A percentile compares a stretch with the other conserved stretches of the same genome.
Evolutionary conservation across 1,139 yeast species (phyloP).

Genomic region (Geotrichum candidum): DNA sequence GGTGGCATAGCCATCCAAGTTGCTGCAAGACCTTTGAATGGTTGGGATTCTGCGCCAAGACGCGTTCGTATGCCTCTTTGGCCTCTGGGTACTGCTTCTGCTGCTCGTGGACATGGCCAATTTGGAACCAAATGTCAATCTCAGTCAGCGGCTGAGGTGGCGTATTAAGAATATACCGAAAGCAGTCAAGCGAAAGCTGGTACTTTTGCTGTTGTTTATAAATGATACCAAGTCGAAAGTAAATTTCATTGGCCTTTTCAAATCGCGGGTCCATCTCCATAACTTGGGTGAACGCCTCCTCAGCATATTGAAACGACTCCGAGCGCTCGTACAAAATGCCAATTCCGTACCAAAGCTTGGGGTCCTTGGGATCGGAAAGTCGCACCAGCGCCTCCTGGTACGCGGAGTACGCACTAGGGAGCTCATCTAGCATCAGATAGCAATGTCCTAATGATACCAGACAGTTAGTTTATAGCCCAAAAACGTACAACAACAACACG

Average conservation of each 20-base stretch:
- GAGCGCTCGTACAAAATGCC: constrained; percentile 93
- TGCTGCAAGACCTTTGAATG: constrained; percentile 96
- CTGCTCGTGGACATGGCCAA: constrained; percentile 91
- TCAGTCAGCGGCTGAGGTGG: constrained; percentile 96
- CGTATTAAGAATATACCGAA: constrained; percentile 78
- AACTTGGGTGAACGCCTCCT: constrained; percentile 94
- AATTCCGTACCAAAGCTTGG: constrained; percentile 97
- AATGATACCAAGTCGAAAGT: constrained; percentile 92
- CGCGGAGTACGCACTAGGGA: constrained; percentile 91
- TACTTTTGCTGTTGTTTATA: constrained; percentile 91
- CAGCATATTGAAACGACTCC: constrained; percentile 94
- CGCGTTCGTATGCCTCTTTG: constrained; percentile 91
- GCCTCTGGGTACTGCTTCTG: constrained; percentile 90
- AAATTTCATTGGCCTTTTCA: constrained; percentile 93
- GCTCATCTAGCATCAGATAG: constrained; percentile 90
- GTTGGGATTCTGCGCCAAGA: constrained; percentile 79
- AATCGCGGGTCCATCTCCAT: constrained; percentile 92
- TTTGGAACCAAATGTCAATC: constrained; percentile 97
- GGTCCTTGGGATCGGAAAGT: constrained; percentile 88
- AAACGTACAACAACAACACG: neutral
- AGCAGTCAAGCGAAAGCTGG: constrained; percentile 84
- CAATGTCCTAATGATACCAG: constrained; percentile 65
- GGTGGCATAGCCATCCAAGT: constrained; percentile 91
- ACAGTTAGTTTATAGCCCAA: neutral
- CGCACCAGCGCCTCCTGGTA: constrained; percentile 93